These are phyloP conservation scores for Kodamaea kaohsiungensis DNA, from an alignment of 805 yeast species.

Conservation along the genomic window DNA sequence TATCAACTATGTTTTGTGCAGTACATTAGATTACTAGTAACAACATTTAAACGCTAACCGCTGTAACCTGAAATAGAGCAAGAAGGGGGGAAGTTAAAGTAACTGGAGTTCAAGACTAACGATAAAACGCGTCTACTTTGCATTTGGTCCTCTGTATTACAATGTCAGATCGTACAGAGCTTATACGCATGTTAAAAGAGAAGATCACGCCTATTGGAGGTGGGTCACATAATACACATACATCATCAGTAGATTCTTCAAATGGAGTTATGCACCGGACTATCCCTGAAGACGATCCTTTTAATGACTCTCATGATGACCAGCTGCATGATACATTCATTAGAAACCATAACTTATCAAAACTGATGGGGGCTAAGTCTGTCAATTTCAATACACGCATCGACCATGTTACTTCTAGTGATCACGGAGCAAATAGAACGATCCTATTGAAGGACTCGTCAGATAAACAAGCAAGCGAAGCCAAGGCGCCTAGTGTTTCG, in stretches of 20 bases:
- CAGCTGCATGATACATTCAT: slow-evolving; percentile 13
- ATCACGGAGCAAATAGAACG: slow-evolving; percentile 8
- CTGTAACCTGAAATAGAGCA: neutral
- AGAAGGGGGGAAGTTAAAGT: no score
- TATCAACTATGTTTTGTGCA: neutral
- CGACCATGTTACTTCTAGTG: slow-evolving; percentile 1
- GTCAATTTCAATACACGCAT: neutral
- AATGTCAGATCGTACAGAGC: slow-evolving; percentile 7
- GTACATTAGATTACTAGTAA: neutral
- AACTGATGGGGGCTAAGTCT: slow-evolving; percentile 5
- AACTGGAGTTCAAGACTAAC: no score
- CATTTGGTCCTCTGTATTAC: neutral
- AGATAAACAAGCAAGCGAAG: neutral
- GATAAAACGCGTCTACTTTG: no score
- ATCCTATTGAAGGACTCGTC: neutral
- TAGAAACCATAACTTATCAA: slow-evolving; percentile 20
- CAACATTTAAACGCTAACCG: neutral
- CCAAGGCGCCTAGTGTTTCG: neutral
- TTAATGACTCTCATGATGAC: slow-evolving; percentile 21
- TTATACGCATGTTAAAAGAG: slow-evolving; percentile 24
- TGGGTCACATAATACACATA: neutral
- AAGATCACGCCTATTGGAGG: slow-evolving; percentile 24
- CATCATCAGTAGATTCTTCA: slow-evolving; percentile 1
- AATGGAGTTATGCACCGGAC: slow-evolving; percentile 10
- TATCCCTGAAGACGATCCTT: slow-evolving; percentile 28